Evolutionary conservation across 2,329 filamentous ascomycete species (phyloP), one percentile per base, ranked within the genome.

Genomic region (Colletotrichum sp.): DNA sequence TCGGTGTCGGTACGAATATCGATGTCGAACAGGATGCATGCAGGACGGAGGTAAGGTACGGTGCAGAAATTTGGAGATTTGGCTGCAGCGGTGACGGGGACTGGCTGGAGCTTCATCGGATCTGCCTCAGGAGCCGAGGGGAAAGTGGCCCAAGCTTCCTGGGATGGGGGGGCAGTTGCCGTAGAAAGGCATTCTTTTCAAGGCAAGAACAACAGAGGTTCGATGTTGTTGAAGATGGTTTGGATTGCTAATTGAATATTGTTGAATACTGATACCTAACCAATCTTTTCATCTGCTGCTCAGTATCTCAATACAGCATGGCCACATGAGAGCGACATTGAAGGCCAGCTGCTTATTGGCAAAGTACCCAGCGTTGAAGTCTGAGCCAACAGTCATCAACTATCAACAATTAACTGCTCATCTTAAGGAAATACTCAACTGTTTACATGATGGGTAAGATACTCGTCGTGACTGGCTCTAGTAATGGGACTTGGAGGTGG

Each of bases 21-120:
- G 64, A 74, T 76, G 74, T 65, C 64, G 59, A 76, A 59, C 70
- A 76, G 74, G 64, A 66, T 69, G 70, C 74, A 74, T 73, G 70
- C 74, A 76, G 73, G 49, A 55, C n/a, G 44, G 44, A 21, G 64
- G 26, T 18, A 39, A 71, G 57, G 69, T 52, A 32, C 68, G 26
- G 55, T 55, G 68, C 49, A 66, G 67, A 73, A 55, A 70, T 60
- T 72, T 60, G 21, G 32, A 36, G 66, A 60, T 60, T 13, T 24
- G 32, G 24, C 66, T 44, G 52, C 49, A 69, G 66, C 28, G 24
- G 59, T 49, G 52, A 57, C 32, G 52, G 55, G 28, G 52, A 32
- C 60, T 32, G 32, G 60, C 60, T 63, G 60, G 60, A 59, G 55
- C 55, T 59, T 36, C 18, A 63, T 32, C 30, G 26, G 60, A 30